phyloP scores from a whole-genome alignment of 1,139 yeast species.

The Sugiyamaella paludigena region DNA sequence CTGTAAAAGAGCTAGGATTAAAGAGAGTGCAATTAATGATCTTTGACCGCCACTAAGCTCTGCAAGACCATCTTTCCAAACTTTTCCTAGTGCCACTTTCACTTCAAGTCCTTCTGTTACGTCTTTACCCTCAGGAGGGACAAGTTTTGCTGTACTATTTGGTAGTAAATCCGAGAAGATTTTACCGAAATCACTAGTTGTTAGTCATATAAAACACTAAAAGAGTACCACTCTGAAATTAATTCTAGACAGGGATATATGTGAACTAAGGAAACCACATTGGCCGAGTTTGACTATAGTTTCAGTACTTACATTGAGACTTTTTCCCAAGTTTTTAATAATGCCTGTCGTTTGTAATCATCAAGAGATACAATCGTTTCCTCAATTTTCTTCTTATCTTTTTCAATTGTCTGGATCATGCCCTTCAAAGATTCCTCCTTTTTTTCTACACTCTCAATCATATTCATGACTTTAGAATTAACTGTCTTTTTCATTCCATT shows the following conservation, averaged over 20 bases:
- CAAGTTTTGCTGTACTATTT: conserved; percentile 86
- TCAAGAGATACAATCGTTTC: conserved; percentile 84
- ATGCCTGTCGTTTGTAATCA: conserved; percentile 80
- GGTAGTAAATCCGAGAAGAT: conserved; percentile 88
- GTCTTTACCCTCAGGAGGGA: conserved; percentile 73
- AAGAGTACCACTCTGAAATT: too few relatives aligned
- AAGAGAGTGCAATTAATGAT: conserved; percentile 84
- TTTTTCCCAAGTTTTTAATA: conserved; percentile 78
- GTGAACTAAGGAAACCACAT: too few relatives aligned
- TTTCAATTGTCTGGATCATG: conserved; percentile 85
- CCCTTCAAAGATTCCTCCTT: conserved; percentile 74
- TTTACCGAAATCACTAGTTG: conserved; percentile 70
- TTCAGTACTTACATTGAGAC: conserved; percentile 43
- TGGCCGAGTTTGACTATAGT: background rate
- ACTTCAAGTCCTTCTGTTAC: conserved; percentile 91
- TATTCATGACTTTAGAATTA: conserved; percentile 84
- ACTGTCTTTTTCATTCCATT: conserved; percentile 78
- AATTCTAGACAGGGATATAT: too few relatives aligned
- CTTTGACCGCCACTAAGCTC: conserved; percentile 98
- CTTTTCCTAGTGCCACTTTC: conserved; percentile 82
- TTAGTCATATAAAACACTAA: background rate
- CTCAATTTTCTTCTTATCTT: conserved; percentile 85
- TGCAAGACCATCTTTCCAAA: conserved; percentile 94
- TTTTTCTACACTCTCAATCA: conserved; percentile 92
- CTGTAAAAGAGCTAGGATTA: conserved; percentile 85